Evolutionary conservation across 2,329 filamentous ascomycete species (phyloP).

Genomic region (Ceratocystis ficicola): DNA sequence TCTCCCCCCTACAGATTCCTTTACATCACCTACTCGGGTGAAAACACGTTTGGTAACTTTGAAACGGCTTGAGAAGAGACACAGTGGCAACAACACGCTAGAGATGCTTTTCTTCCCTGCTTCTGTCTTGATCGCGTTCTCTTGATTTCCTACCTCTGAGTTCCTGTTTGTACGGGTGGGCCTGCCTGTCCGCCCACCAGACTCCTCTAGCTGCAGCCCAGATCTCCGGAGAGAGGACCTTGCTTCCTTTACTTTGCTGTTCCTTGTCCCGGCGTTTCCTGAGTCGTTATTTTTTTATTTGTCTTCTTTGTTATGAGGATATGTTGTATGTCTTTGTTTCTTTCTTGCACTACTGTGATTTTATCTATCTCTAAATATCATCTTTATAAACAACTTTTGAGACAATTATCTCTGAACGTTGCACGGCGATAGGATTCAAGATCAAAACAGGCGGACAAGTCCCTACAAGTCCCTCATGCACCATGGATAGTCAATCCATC

Average conservation of each 20-base stretch:
- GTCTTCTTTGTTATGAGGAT: constrained; percentile 7
- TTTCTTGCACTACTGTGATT: not conserved
- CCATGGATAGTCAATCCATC: too few species aligned
- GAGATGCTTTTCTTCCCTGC: not conserved
- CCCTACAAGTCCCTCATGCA: too few species aligned
- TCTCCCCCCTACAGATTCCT: constrained; percentile 54
- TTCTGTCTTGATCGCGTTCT: not conserved
- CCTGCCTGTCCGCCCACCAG: not conserved
- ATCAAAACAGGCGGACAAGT: too few species aligned
- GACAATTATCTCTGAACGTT: not conserved
- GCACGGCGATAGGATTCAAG: too few species aligned
- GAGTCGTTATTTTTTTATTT: constrained; percentile 7
- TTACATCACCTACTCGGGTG: constrained; percentile 98
- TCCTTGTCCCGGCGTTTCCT: not conserved
- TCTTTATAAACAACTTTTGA: not conserved
- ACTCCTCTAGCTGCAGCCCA: not conserved
- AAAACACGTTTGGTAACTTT: constrained; percentile 82
- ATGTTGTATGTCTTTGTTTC: not conserved
- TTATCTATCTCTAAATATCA: constrained; percentile 10
- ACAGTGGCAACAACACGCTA: not conserved
- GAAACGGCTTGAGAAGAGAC: constrained; percentile 30
- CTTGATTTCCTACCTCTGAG: too few species aligned
- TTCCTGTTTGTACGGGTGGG: too few species aligned
- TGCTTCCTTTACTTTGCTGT: constrained; percentile 11
- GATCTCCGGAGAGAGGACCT: not conserved